Base-by-base conservation (phyloP, 495 filamentous ascomycete species). In the Aspergillus homomorphus region DNA sequence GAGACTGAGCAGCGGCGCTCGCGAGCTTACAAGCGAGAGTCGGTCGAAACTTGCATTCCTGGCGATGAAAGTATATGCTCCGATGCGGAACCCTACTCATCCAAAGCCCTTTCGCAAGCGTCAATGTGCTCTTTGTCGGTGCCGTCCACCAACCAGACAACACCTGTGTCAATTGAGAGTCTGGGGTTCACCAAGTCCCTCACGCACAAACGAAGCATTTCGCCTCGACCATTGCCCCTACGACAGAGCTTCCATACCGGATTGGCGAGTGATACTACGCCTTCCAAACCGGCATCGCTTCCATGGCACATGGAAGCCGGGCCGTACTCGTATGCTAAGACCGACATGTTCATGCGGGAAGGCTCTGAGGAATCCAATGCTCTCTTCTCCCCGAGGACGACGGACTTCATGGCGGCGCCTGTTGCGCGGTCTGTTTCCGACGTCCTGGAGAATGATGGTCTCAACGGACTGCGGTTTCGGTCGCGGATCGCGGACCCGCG, bases 311-410 rank as follows among this genome's bases (percentile, higher is more conserved):
- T 53, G n/a, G 41, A 52, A 4, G 56, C 44, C 20, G 51, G 51
- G 41, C 56, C 60, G 19, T 67, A 69, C 41, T 67, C 68, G 1
- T 58, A 71, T 10, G 65, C 69, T 8, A 70, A 73, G 53, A 78
- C 67, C 42, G 65, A 73, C 24, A 53, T 74, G 4, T 73, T 76
- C 33, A 62, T 70, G 51, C 74, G 76, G 28, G 74, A 80, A 53
- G 55, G 60, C 10, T 72, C 76, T 7, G 64, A 68, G 23, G 56
- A 66, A 26, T 68, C 65, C 6, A 65, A 70, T 20, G 73, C 72
- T 10, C 50, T 81, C 14, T 79, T 82, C 51, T 82, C 80, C 4
- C 80, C 80, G 5, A 67, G 80, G 51, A 80, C 80, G 6, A 73
- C 73, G 7, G 74, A 72, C 22, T 83, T 81, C 54, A 58, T 79